Conservation (phyloP, 2,329 filamentous ascomycete genomes). For the Alternaria atra region DNA sequence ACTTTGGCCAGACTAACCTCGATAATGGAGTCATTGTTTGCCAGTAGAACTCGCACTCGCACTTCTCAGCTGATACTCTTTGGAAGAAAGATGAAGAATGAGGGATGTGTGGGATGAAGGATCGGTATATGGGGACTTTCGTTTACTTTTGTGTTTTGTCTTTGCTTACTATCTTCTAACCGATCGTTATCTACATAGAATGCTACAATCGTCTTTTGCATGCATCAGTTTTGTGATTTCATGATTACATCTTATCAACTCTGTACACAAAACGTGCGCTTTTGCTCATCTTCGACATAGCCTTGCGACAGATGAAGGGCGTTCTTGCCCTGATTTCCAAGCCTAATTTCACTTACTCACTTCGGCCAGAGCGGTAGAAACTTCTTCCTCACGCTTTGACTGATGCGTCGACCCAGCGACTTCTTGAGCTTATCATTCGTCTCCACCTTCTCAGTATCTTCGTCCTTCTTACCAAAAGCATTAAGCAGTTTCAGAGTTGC, state of each 20-base stretch:
- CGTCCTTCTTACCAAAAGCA: not conserved
- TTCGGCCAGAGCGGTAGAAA: not conserved
- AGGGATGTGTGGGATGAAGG: not conserved
- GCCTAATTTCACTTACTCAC: not conserved
- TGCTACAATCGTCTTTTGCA: not conserved
- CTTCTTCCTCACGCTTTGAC: not conserved
- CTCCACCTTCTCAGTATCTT: not conserved
- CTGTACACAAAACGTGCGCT: fast-evolving
- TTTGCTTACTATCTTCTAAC: not conserved
- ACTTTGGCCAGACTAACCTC: not conserved
- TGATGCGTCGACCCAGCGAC: not conserved
- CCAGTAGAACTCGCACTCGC: fast-evolving
- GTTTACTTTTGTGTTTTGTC: not conserved
- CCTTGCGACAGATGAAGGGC: too few species aligned
- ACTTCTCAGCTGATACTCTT: fast-evolving
- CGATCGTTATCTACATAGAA: not conserved
- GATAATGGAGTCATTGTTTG: not conserved
- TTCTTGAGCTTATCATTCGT: not conserved
- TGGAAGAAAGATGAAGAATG: not conserved
- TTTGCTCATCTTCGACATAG: too few species aligned
- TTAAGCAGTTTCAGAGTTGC: too few species aligned
- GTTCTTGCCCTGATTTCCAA: too few species aligned
- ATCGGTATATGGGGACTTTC: not conserved
- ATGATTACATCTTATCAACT: too few species aligned
- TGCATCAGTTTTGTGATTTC: too few species aligned